A percentile compares a stretch with the other conserved stretches of the same genome.
Conservation (phyloP, 2,329 filamentous ascomycete genomes). For the Phialocephala subalpina region DNA sequence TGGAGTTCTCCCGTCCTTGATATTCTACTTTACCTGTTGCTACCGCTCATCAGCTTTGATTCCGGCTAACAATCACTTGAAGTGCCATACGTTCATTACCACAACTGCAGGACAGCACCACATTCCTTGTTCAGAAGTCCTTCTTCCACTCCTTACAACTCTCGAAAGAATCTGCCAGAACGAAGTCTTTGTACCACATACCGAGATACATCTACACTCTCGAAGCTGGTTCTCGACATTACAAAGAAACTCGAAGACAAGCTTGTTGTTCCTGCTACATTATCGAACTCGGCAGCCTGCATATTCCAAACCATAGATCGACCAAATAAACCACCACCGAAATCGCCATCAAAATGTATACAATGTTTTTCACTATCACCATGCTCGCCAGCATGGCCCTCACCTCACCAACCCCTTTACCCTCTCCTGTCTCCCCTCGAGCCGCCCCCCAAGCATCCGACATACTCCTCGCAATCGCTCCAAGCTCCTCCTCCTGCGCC, state of each 20-base stretch:
- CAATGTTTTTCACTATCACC: slow-evolving; percentile 13
- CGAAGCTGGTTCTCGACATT: neutral
- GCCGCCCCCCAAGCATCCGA: slow-evolving; percentile 25
- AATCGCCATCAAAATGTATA: slow-evolving; percentile 12
- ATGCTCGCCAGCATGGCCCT: slow-evolving; percentile 16
- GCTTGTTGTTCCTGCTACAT: neutral
- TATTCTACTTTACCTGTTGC: slow-evolving; percentile 2
- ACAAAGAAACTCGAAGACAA: slow-evolving; percentile 2
- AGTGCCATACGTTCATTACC: slow-evolving; percentile 12
- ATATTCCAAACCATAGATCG: neutral
- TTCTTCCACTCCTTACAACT: neutral
- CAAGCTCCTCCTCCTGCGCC: slow-evolving; percentile 55
- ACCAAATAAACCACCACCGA: neutral
- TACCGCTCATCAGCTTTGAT: neutral
- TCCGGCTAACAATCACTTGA: slow-evolving; percentile 13
- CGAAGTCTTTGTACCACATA: slow-evolving; percentile 11
- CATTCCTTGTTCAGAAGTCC: slow-evolving; percentile 2
- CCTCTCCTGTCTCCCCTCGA: slow-evolving; percentile 17
- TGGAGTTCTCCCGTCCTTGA: neutral
- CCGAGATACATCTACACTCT: neutral
- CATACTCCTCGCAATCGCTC: slow-evolving; percentile 51
- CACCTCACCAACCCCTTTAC: slow-evolving; percentile 14
- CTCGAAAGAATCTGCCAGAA: neutral
- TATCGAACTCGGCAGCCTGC: neutral
- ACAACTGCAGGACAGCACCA: slow-evolving; percentile 15